A percentile compares a stretch with the other conserved stretches of the same genome.
phyloP scores from a whole-genome alignment of 169 alveolate species.

The Eimeria brunetti region DNA sequence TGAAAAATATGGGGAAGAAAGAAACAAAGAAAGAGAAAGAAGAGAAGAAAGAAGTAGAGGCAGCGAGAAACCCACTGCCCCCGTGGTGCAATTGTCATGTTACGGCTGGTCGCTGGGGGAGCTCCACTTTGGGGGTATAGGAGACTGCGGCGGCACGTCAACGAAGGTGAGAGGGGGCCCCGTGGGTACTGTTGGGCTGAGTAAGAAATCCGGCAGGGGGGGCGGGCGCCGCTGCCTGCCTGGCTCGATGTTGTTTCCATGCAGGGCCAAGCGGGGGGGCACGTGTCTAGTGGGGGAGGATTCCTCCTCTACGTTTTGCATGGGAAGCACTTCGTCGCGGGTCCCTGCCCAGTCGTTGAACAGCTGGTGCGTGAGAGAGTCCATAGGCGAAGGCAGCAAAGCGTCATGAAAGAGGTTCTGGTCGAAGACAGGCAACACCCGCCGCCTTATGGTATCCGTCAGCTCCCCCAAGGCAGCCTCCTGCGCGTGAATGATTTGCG shows the following conservation, averaged over 20 bases:
- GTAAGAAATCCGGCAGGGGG: conserved; percentile 40
- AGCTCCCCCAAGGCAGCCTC: conserved; percentile 67
- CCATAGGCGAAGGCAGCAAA: conserved; percentile 27
- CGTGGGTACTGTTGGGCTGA: conserved; percentile 11
- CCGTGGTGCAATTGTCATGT: not conserved
- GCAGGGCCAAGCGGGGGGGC: conserved; percentile 19
- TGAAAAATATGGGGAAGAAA: not conserved
- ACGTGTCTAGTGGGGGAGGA: not conserved
- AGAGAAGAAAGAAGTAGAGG: too few relatives aligned
- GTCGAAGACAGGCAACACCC: conserved; percentile 22
- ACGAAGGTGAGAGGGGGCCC: conserved; percentile 5
- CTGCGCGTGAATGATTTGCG: conserved; percentile 41
- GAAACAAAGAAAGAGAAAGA: not conserved
- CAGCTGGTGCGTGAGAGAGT: conserved; percentile 9
- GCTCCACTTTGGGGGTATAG: conserved; percentile 31
- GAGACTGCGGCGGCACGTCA: not conserved
- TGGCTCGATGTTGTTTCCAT: not conserved
- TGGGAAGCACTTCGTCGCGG: not conserved
- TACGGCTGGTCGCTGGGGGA: conserved; percentile 24
- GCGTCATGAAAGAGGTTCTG: conserved; percentile 16
- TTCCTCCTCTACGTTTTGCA: not conserved
- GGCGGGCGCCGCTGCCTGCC: conserved; percentile 14
- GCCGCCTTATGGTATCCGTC: conserved; percentile 9
- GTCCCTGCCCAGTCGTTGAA: conserved; percentile 11
- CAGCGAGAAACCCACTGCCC: too few relatives aligned